phyloP scores from a whole-genome alignment of 495 filamentous ascomycete species.

The Aspergillus cavernicola region DNA sequence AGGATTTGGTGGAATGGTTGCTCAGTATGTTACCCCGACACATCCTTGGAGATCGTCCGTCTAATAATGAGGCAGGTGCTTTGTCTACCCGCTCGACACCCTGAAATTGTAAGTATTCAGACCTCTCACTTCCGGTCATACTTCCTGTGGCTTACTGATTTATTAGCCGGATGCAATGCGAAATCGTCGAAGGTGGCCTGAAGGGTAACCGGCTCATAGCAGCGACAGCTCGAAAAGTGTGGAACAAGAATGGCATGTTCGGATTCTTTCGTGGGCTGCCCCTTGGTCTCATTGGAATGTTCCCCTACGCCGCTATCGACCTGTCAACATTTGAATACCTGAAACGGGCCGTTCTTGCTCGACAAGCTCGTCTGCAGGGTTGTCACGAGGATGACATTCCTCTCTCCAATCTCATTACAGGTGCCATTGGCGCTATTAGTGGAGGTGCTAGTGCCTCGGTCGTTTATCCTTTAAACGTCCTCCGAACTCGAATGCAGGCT shows the following conservation, averaged over 20 bases:
- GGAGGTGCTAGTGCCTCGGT: conserved; percentile 90
- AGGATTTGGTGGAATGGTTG: conserved; percentile 86
- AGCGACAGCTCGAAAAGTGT: conserved; percentile 80
- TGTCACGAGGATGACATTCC: conserved; percentile 80
- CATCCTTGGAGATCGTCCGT: neutral
- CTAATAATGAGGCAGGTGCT: conserved; percentile 56
- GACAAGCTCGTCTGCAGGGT: conserved; percentile 63
- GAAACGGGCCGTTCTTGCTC: conserved; percentile 66
- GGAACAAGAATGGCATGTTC: conserved; percentile 64
- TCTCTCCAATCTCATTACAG: conserved; percentile 73
- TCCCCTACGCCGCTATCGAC: conserved; percentile 96
- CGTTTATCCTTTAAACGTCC: conserved; percentile 93
- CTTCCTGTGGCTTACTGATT: conserved; percentile 18
- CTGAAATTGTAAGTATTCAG: conserved; percentile 74
- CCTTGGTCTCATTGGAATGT: conserved; percentile 91
- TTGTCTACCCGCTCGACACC: conserved; percentile 94
- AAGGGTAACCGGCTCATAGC: conserved; percentile 81
- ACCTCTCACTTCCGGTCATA: neutral
- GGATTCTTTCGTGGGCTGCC: conserved; percentile 90
- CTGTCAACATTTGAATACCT: conserved; percentile 91
- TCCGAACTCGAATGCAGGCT: conserved; percentile 89
- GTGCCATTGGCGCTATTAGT: conserved; percentile 79
- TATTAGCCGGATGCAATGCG: conserved; percentile 83
- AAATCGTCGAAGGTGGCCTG: conserved; percentile 79
- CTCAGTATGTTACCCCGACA: conserved; percentile 58